These are phyloP conservation scores for Beta corolliflora DNA, from an alignment of 179 eudicot genomes.

Conservation along the genomic window DNA sequence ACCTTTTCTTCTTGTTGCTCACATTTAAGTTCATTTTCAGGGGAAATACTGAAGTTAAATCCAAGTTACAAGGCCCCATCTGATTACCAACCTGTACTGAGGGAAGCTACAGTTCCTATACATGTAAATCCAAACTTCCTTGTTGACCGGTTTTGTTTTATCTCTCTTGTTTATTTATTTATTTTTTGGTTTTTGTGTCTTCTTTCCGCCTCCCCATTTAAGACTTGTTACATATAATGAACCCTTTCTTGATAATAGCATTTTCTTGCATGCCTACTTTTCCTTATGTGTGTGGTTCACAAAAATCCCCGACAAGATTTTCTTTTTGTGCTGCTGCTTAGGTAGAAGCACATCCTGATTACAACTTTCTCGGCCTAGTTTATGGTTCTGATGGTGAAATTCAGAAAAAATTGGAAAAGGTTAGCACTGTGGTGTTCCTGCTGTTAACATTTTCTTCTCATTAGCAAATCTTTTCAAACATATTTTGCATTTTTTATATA, in stretches of 20 bases:
- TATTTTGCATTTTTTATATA: neutral
- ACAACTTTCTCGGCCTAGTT: constrained; percentile 69
- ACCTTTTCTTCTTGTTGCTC: neutral
- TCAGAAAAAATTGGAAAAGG: constrained; percentile 90
- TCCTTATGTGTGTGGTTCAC: neutral
- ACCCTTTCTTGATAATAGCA: constrained; percentile 7
- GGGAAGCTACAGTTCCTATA: constrained; percentile 79
- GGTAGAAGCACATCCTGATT: constrained; percentile 77
- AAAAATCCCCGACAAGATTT: neutral
- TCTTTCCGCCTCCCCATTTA: neutral
- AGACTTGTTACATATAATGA: neutral
- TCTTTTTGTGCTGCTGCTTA: constrained; percentile 28
- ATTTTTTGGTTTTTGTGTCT: neutral
- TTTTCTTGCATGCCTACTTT: neutral
- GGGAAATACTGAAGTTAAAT: constrained; percentile 85
- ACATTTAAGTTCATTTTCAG: constrained; percentile 44
- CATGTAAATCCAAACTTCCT: constrained; percentile 60
- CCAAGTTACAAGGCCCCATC: constrained; percentile 78
- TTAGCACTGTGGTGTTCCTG: constrained; percentile 23
- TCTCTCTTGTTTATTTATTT: neutral
- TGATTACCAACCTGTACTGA: constrained; percentile 75
- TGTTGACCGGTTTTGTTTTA: constrained; percentile 3
- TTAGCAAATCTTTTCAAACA: neutral
- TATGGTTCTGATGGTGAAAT: constrained; percentile 74
- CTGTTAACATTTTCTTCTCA: neutral